Evolutionary conservation across 2,329 filamentous ascomycete genomes (phyloP).

Genomic region (Pseudogymnoascus sp.): DNA sequence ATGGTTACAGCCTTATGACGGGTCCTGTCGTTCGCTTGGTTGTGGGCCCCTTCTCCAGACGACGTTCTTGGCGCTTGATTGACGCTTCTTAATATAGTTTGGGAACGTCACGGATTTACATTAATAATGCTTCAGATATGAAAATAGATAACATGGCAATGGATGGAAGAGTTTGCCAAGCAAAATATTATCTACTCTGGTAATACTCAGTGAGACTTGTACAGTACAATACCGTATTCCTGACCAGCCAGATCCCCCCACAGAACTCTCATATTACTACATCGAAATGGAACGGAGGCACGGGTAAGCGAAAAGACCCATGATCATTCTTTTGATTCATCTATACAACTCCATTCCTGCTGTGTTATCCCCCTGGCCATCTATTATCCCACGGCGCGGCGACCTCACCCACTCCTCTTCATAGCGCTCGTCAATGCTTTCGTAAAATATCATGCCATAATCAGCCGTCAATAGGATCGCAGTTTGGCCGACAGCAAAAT

Average conservation of each 20-base stretch:
- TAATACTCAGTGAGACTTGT: background rate
- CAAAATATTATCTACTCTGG: background rate
- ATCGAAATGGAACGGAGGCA: background rate
- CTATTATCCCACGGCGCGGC: constrained; percentile 5
- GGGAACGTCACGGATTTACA: background rate
- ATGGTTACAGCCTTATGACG: background rate
- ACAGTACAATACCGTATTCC: background rate
- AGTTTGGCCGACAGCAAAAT: background rate
- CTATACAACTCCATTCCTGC: constrained; percentile 7
- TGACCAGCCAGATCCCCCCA: background rate
- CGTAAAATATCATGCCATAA: constrained; percentile 6
- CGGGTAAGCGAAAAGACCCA: constrained; percentile 1
- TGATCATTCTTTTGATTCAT: constrained; percentile 7
- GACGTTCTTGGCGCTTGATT: background rate
- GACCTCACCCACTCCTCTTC: constrained; percentile 3
- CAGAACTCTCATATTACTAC: background rate
- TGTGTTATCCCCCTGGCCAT: background rate
- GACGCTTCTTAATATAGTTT: background rate
- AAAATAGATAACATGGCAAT: background rate
- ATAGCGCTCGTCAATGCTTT: constrained; percentile 5
- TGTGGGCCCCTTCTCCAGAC: background rate
- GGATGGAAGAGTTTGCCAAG: background rate
- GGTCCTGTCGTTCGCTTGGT: constrained; percentile 1
- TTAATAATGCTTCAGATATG: background rate
- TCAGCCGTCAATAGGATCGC: constrained; percentile 1